phyloP scores from a whole-genome alignment of 2,329 filamentous ascomycete species.

The Sclerotinia borealis region DNA sequence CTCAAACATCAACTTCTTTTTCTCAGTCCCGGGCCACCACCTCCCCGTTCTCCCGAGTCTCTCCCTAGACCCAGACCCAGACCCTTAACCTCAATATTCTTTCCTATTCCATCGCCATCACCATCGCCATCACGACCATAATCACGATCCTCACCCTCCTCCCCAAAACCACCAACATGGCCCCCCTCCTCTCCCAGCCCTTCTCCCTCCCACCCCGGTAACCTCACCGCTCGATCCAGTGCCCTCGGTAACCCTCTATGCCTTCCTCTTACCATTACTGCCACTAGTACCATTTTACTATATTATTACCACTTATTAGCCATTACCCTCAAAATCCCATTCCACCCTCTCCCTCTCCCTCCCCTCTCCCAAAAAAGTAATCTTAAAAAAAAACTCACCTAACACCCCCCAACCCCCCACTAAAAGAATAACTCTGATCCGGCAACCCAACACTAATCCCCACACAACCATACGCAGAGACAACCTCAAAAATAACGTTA shows the following conservation, averaged over 20 bases:
- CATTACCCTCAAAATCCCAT: too few relatives aligned
- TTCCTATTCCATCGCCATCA: background rate
- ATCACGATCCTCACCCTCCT: background rate
- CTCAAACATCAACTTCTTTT: too few relatives aligned
- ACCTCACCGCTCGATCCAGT: constrained; percentile 46
- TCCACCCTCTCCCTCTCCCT: too few relatives aligned
- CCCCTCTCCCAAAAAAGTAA: too few relatives aligned
- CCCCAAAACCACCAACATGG: background rate
- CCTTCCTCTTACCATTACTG: constrained; percentile 51
- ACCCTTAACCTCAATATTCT: too few relatives aligned
- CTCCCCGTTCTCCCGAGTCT: background rate
- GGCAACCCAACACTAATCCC: constrained; percentile 53
- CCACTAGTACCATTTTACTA: constrained; percentile 53
- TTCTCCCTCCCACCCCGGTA: constrained; percentile 31
- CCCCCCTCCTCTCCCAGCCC: background rate
- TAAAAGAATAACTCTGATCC: constrained; percentile 47
- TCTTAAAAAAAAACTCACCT: too few relatives aligned
- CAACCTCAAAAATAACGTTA: constrained; percentile 53
- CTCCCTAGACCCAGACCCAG: too few relatives aligned
- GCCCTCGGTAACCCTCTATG: constrained; percentile 52
- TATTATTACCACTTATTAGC: too few relatives aligned
- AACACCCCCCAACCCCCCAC: constrained; percentile 46
- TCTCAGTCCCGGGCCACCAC: too few relatives aligned
- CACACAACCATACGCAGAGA: constrained; percentile 55
- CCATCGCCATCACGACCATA: too few relatives aligned